Conservation (phyloP, 1,284 basidiomycete species). For the Cutaneotrichosporon mucoides region DNA sequence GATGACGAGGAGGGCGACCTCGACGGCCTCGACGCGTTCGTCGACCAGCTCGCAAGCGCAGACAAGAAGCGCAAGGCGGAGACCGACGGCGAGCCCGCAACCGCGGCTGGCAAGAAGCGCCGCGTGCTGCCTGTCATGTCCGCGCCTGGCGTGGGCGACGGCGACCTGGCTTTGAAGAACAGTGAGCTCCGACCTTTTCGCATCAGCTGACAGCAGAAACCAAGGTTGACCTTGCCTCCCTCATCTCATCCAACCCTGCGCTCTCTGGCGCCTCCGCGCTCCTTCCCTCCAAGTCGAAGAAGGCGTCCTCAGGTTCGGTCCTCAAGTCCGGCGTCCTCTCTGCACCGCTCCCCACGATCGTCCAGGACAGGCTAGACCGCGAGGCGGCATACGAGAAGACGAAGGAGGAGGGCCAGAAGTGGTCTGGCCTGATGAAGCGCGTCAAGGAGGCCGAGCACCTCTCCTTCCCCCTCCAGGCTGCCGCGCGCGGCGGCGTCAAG, state of each 20-base stretch:
- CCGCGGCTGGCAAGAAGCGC: constrained; percentile 53
- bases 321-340: constrained; percentile 62
- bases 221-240: constrained; percentile 51
- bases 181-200: constrained; percentile 25
- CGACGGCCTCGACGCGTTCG: constrained; percentile 64
- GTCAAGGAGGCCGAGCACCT: constrained; percentile 89
- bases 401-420: constrained; percentile 87
- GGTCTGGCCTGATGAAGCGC: constrained; percentile 84
- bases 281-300: constrained; percentile 31
- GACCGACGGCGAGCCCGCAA: constrained; percentile 52
- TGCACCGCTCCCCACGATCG: constrained; percentile 79
- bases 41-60: constrained; percentile 61
- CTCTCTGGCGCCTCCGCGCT: constrained; percentile 57
- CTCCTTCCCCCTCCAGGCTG: constrained; percentile 85
- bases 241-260: constrained; percentile 57
- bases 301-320: constrained; percentile 55
- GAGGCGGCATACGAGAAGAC: constrained; percentile 93
- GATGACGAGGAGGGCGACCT: constrained; percentile 58
- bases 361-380: constrained; percentile 85
- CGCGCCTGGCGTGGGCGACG: constrained; percentile 36
- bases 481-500: constrained; percentile 50
- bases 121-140: constrained; percentile 48
- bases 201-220: constrained; percentile 29
- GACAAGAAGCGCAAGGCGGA: constrained; percentile 68
- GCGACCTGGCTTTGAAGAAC: constrained; percentile 36